Base-by-base conservation (phyloP, 345 rosid genomes). In the Heritiera littoralis region DNA sequence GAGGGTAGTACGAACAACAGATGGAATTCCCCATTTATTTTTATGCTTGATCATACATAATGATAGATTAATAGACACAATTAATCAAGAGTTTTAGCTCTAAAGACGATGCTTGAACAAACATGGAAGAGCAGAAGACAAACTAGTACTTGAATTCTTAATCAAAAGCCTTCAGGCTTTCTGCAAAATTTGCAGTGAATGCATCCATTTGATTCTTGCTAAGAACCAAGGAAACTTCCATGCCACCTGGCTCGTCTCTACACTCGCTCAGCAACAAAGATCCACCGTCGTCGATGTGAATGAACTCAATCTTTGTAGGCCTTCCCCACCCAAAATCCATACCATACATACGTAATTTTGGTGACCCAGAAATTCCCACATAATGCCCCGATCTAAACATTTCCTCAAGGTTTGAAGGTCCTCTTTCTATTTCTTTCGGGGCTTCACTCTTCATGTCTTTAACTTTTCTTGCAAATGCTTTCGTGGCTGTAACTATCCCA, bases 281-380 rank as follows among this genome's bases (percentile, higher is more conserved):
- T 30, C 76, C 79, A 9, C 72, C 51, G 9, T 59, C 68, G 9
- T 80, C 83, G 41, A 83, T 28, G 60, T 77, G 79, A 66, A 45
- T 72, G 15, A 38, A 10, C 55, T 79, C 85, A 9, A 41, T 11
- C 81, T 81, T 86, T 12, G 10, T 45, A 8, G 84, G 82, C 65
- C 83, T 80, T 11, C 85, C 88, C 69, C 82, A 66, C 9, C 88
- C 85, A 11, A 74, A 83, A 77, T 84, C 77, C 23, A 74, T 72
- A 32, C 71, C 77, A 46, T 86, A 81, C 0, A 64, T 8, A 2
- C 74, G 43, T 4, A 87, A 63, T 9, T 63, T 82, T 2, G 90
- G 89, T 15, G 89, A 86, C 12, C 89, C 85, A 1, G 85, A 82
- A 0, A 85, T 70, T 0, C 79, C 65, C 1, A 60, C 55, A 28